phyloP scores from a whole-genome alignment of 2,329 filamentous ascomycete genomes.

The Pseudogymnoascus sp. region DNA sequence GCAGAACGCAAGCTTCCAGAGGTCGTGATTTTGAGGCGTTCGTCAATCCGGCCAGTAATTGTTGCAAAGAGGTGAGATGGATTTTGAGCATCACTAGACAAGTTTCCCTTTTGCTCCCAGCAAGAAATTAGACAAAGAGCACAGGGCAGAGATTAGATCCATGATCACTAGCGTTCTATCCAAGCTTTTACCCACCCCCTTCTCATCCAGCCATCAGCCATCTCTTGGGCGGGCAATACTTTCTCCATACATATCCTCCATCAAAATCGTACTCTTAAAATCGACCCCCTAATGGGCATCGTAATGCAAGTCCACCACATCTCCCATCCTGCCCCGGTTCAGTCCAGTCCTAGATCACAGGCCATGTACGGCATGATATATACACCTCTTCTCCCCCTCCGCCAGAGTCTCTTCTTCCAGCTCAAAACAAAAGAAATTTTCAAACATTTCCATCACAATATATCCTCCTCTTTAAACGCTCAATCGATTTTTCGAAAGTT shows the following conservation, averaged over 20 bases:
- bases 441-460: background rate
- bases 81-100: background rate
- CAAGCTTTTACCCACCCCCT: background rate
- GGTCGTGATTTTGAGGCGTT: background rate
- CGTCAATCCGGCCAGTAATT: background rate
- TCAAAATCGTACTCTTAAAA: background rate
- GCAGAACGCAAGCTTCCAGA: background rate
- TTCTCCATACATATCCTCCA: background rate
- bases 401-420: background rate
- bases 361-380: conserved; percentile 8
- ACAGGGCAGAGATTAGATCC: background rate
- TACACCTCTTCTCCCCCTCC: background rate
- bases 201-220: background rate
- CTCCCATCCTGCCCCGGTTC: background rate
- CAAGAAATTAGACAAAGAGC: background rate
- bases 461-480: conserved; percentile 8
- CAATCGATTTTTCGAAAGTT: background rate
- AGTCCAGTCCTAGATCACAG: conserved; percentile 1
- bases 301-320: background rate
- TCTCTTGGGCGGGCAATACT: background rate
- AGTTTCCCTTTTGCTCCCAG: background rate
- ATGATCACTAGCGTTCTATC: conserved; percentile 10
- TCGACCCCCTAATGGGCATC: background rate
- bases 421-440: background rate
- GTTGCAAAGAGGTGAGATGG: background rate